Conservation (phyloP, 306 rosid species). For the Trifolium pratense region DNA sequence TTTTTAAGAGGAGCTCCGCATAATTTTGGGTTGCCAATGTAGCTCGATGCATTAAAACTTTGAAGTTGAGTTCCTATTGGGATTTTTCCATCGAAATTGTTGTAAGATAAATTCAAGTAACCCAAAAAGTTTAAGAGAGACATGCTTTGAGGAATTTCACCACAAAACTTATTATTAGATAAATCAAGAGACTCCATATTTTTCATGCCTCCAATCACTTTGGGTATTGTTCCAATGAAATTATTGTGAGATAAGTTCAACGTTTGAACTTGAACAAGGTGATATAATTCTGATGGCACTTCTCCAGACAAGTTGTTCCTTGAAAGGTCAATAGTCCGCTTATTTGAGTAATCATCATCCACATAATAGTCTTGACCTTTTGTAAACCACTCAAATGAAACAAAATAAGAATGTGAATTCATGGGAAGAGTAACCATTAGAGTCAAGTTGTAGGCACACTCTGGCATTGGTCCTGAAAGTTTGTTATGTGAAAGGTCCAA, state of each 20-base stretch:
- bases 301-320: neutral
- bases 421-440: neutral
- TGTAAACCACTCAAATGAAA: neutral
- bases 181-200: neutral
- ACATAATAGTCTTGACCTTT: neutral
- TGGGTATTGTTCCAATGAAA: neutral
- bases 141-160: neutral
- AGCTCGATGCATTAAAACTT: neutral
- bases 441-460: neutral
- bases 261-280: neutral
- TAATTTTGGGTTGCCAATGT: neutral
- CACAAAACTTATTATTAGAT: neutral
- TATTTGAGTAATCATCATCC: neutral
- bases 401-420: too few species aligned
- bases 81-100: neutral
- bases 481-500: conserved; percentile 10
- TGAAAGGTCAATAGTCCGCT: neutral
- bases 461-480: neutral
- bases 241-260: neutral
- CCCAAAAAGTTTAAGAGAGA: neutral
- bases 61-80: neutral
- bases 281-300: neutral
- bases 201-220: neutral
- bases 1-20: neutral
- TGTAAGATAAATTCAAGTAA: neutral